A percentile compares a stretch with the other conserved stretches of the same genome.
Evolutionary conservation across 73 alveolate genomes (phyloP).

Genomic region (Diophrys appendiculata): DNA sequence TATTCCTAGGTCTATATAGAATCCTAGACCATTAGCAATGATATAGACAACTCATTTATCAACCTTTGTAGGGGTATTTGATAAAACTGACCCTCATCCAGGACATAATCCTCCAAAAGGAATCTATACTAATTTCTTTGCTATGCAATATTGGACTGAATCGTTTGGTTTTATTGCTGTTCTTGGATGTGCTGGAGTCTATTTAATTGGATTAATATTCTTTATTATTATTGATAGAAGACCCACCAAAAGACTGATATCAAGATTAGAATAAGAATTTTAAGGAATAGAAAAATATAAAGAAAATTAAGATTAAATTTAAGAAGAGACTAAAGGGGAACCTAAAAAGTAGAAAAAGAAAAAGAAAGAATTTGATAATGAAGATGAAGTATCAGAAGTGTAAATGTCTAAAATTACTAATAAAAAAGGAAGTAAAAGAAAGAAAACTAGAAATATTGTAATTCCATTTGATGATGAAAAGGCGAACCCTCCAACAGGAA

Average conservation of each 20-base stretch:
- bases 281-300: background rate
- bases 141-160: slow-evolving; percentile 14
- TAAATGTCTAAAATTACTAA: too few relatives aligned
- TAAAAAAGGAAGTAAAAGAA: too few relatives aligned
- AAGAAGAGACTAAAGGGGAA: background rate
- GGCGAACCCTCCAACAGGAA: too few relatives aligned
- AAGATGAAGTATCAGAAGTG: too few relatives aligned
- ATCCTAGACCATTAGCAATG: slow-evolving; percentile 21
- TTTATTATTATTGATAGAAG: slow-evolving; percentile 3
- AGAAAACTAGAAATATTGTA: too few relatives aligned
- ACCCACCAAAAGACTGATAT: background rate
- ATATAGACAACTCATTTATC: slow-evolving; percentile 12
- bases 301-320: background rate
- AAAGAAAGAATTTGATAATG: too few relatives aligned
- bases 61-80: slow-evolving; percentile 31
- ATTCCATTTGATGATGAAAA: too few relatives aligned
- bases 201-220: background rate
- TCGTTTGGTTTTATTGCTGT: slow-evolving; percentile 8
- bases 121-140: background rate
- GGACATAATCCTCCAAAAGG: background rate
- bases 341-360: background rate
- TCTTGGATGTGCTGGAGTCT: slow-evolving; percentile 13
- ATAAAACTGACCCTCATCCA: background rate
- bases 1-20: slow-evolving; percentile 18
- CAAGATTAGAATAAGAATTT: background rate